phyloP scores from a whole-genome alignment of 2,329 filamentous ascomycete genomes.

The Microsporum ferrugineum region DNA sequence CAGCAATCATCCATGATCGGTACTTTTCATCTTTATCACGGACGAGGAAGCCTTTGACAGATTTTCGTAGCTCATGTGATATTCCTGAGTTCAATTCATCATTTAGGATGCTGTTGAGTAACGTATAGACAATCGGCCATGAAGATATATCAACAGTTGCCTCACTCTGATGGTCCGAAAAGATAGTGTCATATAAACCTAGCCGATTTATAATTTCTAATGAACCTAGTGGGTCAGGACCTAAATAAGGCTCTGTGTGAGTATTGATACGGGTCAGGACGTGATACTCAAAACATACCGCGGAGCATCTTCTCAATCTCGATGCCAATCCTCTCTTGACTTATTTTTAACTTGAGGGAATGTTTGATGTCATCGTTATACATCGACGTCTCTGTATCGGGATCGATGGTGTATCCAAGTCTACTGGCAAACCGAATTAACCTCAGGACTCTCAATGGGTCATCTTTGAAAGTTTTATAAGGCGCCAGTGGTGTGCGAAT shows the following conservation, averaged over 20 bases:
- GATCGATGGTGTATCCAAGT: slow-evolving; percentile 66
- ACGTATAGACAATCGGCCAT: slow-evolving; percentile 55
- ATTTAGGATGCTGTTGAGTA: slow-evolving; percentile 43
- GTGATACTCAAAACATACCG: slow-evolving; percentile 35
- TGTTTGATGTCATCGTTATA: slow-evolving; percentile 62
- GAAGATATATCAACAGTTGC: slow-evolving; percentile 46
- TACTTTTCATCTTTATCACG: slow-evolving; percentile 55
- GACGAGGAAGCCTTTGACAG: slow-evolving; percentile 42
- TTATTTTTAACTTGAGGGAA: slow-evolving; percentile 78
- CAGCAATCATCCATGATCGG: slow-evolving; percentile 63
- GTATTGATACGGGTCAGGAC: background rate
- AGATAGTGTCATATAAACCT: slow-evolving; percentile 31
- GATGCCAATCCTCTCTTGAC: slow-evolving; percentile 72
- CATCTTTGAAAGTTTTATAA: slow-evolving; percentile 85
- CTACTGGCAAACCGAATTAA: slow-evolving; percentile 84
- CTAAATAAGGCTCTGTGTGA: slow-evolving; percentile 14
- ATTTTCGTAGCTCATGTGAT: slow-evolving; percentile 34
- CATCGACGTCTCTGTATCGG: slow-evolving; percentile 61
- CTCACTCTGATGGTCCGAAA: slow-evolving; percentile 36
- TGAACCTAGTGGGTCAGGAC: slow-evolving; percentile 30
- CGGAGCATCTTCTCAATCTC: slow-evolving; percentile 88
- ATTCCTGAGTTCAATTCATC: slow-evolving; percentile 28
- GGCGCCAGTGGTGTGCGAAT: slow-evolving; percentile 82
- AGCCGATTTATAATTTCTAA: slow-evolving; percentile 31
- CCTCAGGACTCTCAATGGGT: slow-evolving; percentile 75